Evolutionary conservation across 2,329 filamentous ascomycete genomes (phyloP), one percentile per base, ranked within the genome.

Genomic region (Corinectria fuckeliana): DNA sequence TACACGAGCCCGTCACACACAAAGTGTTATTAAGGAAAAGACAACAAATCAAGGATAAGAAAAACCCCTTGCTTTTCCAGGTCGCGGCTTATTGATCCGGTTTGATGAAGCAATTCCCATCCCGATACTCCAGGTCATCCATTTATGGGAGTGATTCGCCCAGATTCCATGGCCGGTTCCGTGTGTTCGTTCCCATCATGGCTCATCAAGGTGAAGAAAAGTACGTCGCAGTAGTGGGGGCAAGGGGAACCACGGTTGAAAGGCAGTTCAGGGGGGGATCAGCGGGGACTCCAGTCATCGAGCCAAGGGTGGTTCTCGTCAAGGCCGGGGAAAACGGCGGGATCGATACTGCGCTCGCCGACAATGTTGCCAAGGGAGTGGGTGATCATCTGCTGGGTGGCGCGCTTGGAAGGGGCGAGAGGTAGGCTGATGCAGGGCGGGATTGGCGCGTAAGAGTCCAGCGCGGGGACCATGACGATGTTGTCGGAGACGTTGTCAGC

Each of bases 361-460:
- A 70, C 55, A 26, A 70, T 66, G 20, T 68, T 70, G 7, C 68
- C 68, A 0, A 70, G 63, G 5, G 65, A 69, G 44, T 70, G 68
- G 21, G 62, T 60, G 49, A 70, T 64, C 68, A 70, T 70, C 44
- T 70, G 68, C 1, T 62, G 44, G 5, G 68, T 70, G 20, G 68
- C 68, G 5, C 60, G 59, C 20, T 56, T 63, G 34, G 68, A 70
- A 7, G 68, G 63, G 39, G 65, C 61, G 4, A 61, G 51, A 8
- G 62, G 60, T 3, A 67, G 28, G 34, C 23, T 20, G 16, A 45
- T n/a, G n/a, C 53, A 20, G n/a, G 57, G 39, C n/a, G 68, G 63
- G 23, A 69, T 44, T 14, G 66, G 61, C 3, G 52, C 56, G 6
- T 26, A 38, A 5, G 53, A 51, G 21, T 65, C 58, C 2, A 45